Conservation (phyloP, 2,329 filamentous ascomycete genomes). For the Scytalidium sp. region DNA sequence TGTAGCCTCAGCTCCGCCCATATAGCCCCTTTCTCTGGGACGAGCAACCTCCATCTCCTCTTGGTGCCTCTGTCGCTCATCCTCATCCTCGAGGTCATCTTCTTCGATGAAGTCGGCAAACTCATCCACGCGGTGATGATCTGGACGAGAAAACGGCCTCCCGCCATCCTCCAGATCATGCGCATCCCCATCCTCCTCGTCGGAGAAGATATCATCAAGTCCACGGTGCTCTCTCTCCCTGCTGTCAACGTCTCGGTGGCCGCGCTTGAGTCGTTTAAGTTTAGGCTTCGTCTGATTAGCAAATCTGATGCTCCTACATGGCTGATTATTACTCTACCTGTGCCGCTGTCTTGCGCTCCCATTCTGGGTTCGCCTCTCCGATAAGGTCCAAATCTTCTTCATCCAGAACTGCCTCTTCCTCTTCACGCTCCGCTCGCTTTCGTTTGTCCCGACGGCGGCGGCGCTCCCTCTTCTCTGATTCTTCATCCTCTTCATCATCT, state of each 20-base stretch:
- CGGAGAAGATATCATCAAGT: conserved; percentile 90
- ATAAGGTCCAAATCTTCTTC: conserved; percentile 97
- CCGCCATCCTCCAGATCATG: conserved; percentile 45
- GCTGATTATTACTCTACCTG: conserved; percentile 56
- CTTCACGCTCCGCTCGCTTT: conserved; percentile 71
- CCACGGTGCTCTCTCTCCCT: conserved; percentile 61
- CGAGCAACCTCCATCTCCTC: conserved; percentile 89
- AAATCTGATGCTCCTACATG: not conserved
- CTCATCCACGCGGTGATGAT: conserved; percentile 67
- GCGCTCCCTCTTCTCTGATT: conserved; percentile 56
- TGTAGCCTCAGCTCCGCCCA: conserved; percentile 72
- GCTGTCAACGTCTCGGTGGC: conserved; percentile 73
- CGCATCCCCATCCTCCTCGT: conserved; percentile 78
- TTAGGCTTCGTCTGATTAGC: conserved; percentile 61
- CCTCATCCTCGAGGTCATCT: conserved; percentile 85
- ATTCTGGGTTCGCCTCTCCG: conserved; percentile 73
- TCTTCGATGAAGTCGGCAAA: conserved; percentile 97
- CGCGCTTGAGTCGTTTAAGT: conserved; percentile 94
- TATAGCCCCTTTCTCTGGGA: conserved; percentile 67
- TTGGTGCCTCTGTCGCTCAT: conserved; percentile 68
- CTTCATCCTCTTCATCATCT: conserved; percentile 74
- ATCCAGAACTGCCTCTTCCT: conserved; percentile 81
- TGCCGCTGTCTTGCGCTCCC: conserved; percentile 61
- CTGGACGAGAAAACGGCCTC: conserved; percentile 30
- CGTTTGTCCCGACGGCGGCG: conserved; percentile 66